Evolutionary conservation across 139 green algal genomes (phyloP), one percentile per base, ranked within the genome.

Genomic region (Dunaliella primolecta): DNA sequence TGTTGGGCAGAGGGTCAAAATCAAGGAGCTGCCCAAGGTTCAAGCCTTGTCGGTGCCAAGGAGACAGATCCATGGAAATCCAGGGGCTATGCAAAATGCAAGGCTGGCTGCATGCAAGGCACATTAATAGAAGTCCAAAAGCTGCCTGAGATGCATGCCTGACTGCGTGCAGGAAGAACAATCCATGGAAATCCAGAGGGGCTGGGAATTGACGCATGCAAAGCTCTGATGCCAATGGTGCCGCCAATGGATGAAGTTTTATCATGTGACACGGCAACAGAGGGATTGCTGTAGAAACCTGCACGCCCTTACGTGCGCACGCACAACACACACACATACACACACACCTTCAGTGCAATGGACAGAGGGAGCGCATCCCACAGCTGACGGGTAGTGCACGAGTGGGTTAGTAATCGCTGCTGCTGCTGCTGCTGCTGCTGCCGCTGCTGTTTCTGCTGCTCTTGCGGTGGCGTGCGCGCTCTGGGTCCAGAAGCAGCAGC

Each of bases 281-380:
- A n/a, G n/a, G n/a, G n/a, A n/a, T n/a, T n/a, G n/a, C n/a, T n/a
- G n/a, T n/a, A n/a, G n/a, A n/a, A n/a, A n/a, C n/a, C n/a, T n/a
- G n/a, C n/a, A n/a, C n/a, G n/a, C n/a, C n/a, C n/a, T n/a, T n/a
- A n/a, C n/a, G n/a, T n/a, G n/a, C n/a, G n/a, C n/a, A n/a, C n/a
- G n/a, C n/a, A n/a, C n/a, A n/a, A n/a, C n/a, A n/a, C n/a, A n/a
- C n/a, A n/a, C n/a, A n/a, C n/a, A n/a, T n/a, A n/a, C n/a, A n/a
- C 36, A 76, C 83, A 64, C 20, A 92, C 86, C 86, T 90, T 86
- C 36, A 93, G 57, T 21, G 85, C 87, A 15, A 91, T 56, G 1
- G 86, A 38, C 31, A 91, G 82, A 24, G 89, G 89, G 78, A 93
- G 88, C n/a, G 78, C 80, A 25, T 84, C 83, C 89, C 89, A 93